Evolutionary conservation across 1,139 yeast genomes (phyloP).

Genomic region (Suhomyces guaymorum): DNA sequence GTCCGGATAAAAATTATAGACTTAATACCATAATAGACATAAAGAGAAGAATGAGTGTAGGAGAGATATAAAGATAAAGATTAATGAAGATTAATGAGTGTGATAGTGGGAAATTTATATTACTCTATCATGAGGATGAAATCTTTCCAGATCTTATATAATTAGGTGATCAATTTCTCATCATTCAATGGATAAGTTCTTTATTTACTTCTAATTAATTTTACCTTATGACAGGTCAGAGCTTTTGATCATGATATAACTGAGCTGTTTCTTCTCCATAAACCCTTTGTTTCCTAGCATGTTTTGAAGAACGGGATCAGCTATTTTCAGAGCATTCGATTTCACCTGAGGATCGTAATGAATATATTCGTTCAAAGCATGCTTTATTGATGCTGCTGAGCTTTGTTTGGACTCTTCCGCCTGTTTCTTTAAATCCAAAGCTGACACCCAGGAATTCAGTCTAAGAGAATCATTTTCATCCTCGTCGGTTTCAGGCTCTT

Average conservation of each 20-base stretch:
- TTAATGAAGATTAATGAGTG: too few relatives aligned
- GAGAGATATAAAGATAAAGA: background rate
- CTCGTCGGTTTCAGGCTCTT: conserved; percentile 21
- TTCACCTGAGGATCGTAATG: conserved; percentile 53
- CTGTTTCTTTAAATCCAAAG: conserved; percentile 45
- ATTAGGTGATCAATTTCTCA: too few relatives aligned
- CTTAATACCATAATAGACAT: too few relatives aligned
- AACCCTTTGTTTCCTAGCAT: conserved; percentile 17
- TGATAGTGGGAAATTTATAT: too few relatives aligned
- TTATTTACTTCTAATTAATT: too few relatives aligned
- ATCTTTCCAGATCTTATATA: too few relatives aligned
- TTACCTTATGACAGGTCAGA: too few relatives aligned
- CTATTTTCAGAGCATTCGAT: conserved; percentile 4
- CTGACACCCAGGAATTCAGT: conserved; percentile 49
- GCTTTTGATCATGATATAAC: conserved; percentile 20
- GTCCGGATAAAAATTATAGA: too few relatives aligned
- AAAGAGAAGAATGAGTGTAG: too few relatives aligned
- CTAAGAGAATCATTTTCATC: conserved; percentile 17
- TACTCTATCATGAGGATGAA: background rate
- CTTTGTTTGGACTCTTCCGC: conserved; percentile 32
- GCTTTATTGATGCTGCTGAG: conserved; percentile 44
- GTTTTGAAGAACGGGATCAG: conserved; percentile 16
- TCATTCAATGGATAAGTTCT: too few relatives aligned
- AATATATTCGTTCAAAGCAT: conserved; percentile 59
- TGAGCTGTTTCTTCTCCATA: conserved; percentile 10